Base-by-base conservation (phyloP, 805 yeast genomes). In the Starmerella sp. region DNA sequence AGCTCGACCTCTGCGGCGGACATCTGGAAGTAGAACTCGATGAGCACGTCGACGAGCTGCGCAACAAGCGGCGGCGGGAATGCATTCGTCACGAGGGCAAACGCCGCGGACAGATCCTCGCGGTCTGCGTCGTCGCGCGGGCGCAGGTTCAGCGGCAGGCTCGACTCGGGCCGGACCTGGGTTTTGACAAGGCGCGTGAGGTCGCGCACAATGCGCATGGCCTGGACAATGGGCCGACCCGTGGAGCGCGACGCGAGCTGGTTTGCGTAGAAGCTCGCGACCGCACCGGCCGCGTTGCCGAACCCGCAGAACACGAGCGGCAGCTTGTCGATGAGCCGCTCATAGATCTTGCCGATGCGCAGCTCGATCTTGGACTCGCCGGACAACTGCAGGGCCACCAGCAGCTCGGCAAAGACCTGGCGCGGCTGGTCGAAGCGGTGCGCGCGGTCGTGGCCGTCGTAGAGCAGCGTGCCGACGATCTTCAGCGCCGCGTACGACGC, bases 1-100 rank as follows among this genome's bases (percentile, higher is more conserved):
- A 79, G 72, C 62, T 86, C 95, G 48, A 91, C 67, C 65, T 90
- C 97, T 1, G 77, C 68, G 0, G 91, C 88, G 56, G 82, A 79
- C 48, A 90, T 68, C 54, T 83, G 78, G 58, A 93, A 73, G 67
- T 87, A 90, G 79, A 83, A 83, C 42, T 76, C 74, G 56, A 89
- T 81, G 37, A 90, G 71, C 44, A 85, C 69, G 57, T 84, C 84
- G 11, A 86, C 77, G 11, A 91, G 67, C 29, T 78, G 76, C 13
- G 82, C 73, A 9, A 77, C 76, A 6, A 66, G 6, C 31, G 34
- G 48, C 10, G 52, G 22, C 37, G 49, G 87, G 81, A 55, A 85
- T 76, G 0, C 71, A 63, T 1, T 78, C 71, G n/a, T 22, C 13
- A 87, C 68, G 36, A 76, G 69, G 6, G 69, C 69, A 9, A 82